Percentiles rank a stretch among this genome's conserved stretches.
phyloP scores from a whole-genome alignment of 2,329 filamentous ascomycete genomes.

The Colletotrichum sansevieriae region DNA sequence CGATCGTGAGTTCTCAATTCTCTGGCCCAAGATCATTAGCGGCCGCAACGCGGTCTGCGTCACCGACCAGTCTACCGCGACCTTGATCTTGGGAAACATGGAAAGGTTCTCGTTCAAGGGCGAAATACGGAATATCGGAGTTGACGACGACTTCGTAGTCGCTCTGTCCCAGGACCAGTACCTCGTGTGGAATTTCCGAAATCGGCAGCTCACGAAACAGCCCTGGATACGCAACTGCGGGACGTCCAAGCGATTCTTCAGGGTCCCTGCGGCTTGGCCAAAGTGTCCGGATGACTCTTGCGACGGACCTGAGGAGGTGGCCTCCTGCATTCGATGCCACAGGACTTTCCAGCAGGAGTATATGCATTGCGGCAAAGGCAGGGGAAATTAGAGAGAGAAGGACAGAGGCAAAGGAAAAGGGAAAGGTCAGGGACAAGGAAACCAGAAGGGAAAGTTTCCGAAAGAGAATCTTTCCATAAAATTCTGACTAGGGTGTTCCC shows the following conservation, averaged over 20 bases:
- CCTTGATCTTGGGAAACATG: neutral
- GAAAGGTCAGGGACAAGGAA: too few species aligned
- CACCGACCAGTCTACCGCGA: neutral
- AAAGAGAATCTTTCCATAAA: too few species aligned
- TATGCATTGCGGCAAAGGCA: too few species aligned
- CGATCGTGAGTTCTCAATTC: neutral
- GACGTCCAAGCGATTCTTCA: neutral
- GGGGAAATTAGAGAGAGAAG: too few species aligned
- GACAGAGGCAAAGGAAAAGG: too few species aligned
- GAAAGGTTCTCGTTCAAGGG: neutral
- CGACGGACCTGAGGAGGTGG: too few species aligned
- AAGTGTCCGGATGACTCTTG: too few species aligned
- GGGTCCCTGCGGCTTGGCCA: too few species aligned
- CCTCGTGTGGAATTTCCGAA: constrained; percentile 14
- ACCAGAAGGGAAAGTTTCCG: too few species aligned
- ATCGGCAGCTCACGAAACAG: neutral
- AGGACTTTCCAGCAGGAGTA: too few species aligned
- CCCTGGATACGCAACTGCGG: neutral
- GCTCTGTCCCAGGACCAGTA: neutral
- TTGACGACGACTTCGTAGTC: constrained; percentile 28
- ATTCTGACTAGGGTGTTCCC: too few species aligned
- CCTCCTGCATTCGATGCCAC: too few species aligned
- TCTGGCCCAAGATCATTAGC: constrained; percentile 11
- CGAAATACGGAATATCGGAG: neutral
- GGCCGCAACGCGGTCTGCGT: neutral